phyloP scores from a whole-genome alignment of 148 eudicot species.

The Rhododendron mucronatum region DNA sequence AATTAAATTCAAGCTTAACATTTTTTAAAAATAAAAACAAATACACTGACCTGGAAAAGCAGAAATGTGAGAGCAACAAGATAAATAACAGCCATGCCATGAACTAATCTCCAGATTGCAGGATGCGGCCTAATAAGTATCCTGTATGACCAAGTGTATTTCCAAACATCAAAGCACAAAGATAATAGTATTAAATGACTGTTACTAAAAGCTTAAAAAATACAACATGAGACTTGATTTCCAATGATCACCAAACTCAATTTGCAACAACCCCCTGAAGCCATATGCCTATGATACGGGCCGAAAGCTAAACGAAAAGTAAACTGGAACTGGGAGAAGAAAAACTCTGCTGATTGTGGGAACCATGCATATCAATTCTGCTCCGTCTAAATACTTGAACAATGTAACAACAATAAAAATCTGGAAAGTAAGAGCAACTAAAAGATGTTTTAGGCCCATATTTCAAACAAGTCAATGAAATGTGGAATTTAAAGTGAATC shows the following conservation, averaged over 20 bases:
- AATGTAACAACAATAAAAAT: not conserved
- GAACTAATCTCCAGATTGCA: conserved; percentile 98
- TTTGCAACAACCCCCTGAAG: not conserved
- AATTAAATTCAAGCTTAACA: not conserved
- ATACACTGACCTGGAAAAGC: conserved; percentile 75
- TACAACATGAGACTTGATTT: not conserved
- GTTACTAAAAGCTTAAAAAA: not conserved
- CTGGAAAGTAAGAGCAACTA: not conserved
- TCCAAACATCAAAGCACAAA: not conserved
- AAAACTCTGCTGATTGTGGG: not conserved
- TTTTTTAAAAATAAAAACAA: not conserved
- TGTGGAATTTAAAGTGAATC: not conserved
- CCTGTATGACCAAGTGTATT: conserved; percentile 35
- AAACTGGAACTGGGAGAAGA: not conserved
- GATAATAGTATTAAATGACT: not conserved
- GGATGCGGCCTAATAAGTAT: conserved; percentile 95
- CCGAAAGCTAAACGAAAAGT: not conserved
- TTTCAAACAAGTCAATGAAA: not conserved
- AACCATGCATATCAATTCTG: not conserved
- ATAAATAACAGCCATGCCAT: conserved; percentile 94
- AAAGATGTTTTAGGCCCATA: not conserved
- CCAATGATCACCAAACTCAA: not conserved
- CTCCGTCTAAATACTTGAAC: not conserved
- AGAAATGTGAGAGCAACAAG: conserved; percentile 92
- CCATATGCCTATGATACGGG: not conserved